A percentile compares a stretch with the other conserved stretches of the same genome.
phyloP scores from a whole-genome alignment of 2,329 filamentous ascomycete species.

The Cordyceps cicadae region DNA sequence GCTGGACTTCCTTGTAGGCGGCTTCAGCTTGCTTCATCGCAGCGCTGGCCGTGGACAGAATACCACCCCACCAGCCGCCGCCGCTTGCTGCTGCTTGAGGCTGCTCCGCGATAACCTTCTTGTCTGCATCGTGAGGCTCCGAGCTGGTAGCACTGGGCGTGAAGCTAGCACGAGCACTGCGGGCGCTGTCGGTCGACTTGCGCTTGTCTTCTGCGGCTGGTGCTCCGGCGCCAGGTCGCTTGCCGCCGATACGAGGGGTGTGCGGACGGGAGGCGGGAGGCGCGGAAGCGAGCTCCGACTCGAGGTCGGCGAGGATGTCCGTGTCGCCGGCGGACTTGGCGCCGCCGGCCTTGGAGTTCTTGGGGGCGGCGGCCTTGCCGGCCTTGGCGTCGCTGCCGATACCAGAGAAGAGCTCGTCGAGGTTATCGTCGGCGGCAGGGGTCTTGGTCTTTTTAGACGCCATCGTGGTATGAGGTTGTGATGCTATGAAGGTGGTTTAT shows the following conservation, averaged over 20 bases:
- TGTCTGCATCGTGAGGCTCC: constrained; percentile 50
- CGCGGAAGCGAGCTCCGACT: constrained; percentile 61
- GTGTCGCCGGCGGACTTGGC: constrained; percentile 47
- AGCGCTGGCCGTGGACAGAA: constrained; percentile 62
- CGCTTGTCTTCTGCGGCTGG: constrained; percentile 61
- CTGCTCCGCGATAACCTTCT: constrained; percentile 40
- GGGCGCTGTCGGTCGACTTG: constrained; percentile 71
- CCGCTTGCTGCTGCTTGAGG: constrained; percentile 33
- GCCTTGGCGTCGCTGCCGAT: constrained; percentile 45
- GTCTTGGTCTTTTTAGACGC: constrained; percentile 52
- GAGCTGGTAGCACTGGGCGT: constrained; percentile 60
- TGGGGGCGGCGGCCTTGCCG: constrained; percentile 39
- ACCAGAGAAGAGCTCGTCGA: constrained; percentile 58
- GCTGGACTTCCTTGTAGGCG: constrained; percentile 87
- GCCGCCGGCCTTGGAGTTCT: constrained; percentile 37
- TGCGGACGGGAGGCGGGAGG: constrained; percentile 67
- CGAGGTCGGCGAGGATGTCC: constrained; percentile 81
- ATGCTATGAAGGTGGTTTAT: not conserved
- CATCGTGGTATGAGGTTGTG: constrained; percentile 32
- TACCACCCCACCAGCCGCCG: constrained; percentile 82
- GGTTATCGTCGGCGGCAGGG: constrained; percentile 47
- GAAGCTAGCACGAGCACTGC: constrained; percentile 62
- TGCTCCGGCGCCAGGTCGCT: constrained; percentile 40
- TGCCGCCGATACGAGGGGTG: constrained; percentile 62
- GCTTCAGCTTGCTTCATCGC: constrained; percentile 88